Evolutionary conservation across 805 yeast species (phyloP).

Genomic region (Ascoidea asiatica): DNA sequence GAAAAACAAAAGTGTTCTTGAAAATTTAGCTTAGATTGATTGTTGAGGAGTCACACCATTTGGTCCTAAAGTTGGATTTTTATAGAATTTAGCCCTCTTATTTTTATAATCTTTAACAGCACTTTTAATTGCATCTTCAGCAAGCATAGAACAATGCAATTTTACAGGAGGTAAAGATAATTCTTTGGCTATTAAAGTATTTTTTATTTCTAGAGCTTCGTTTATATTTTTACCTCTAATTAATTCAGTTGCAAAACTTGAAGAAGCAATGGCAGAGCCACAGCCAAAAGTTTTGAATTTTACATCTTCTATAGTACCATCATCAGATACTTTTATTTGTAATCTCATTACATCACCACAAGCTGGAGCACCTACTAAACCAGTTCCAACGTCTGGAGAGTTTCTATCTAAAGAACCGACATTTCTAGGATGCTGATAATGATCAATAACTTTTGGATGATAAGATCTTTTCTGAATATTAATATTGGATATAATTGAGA

Average conservation of each 20-base stretch:
- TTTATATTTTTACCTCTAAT: constrained; percentile 91
- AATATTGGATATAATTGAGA: too few species aligned
- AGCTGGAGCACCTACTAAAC: constrained; percentile 97
- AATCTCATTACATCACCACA: constrained; percentile 99
- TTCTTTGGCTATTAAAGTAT: constrained; percentile 90
- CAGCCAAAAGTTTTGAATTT: constrained; percentile 99
- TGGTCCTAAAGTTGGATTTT: constrained; percentile 10
- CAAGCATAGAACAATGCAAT: constrained; percentile 95
- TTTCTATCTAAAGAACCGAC: constrained; percentile 86
- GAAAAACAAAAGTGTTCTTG: too few species aligned
- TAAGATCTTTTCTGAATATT: constrained; percentile 44
- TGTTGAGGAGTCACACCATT: too few species aligned
- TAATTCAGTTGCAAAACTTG: constrained; percentile 88
- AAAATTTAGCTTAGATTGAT: too few species aligned
- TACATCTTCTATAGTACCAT: constrained; percentile 85
- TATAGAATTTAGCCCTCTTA: constrained; percentile 36
- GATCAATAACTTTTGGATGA: constrained; percentile 91
- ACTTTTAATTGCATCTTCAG: constrained; percentile 96
- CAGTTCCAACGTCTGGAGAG: constrained; percentile 77
- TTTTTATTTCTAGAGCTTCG: constrained; percentile 86
- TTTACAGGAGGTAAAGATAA: constrained; percentile 93
- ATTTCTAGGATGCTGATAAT: constrained; percentile 91
- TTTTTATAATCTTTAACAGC: constrained; percentile 91
- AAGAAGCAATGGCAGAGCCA: constrained; percentile 94
- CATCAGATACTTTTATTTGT: constrained; percentile 86